Evolutionary conservation across 148 eudicot genomes (phyloP), one percentile per base, ranked within the genome.

Genomic region (Nyssa sinensis): DNA sequence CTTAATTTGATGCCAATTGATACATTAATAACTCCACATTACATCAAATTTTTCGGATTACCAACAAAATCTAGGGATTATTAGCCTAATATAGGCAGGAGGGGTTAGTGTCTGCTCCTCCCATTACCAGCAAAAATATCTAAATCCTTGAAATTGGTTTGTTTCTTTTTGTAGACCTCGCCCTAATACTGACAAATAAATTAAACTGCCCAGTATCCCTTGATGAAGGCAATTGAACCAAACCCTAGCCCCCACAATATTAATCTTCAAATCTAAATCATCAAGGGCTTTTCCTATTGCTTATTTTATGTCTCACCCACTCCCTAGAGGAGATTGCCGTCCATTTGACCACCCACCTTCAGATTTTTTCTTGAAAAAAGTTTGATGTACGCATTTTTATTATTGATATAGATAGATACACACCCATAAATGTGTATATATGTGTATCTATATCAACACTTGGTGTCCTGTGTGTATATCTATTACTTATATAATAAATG

Each of bases 101-200:
- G 65, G n/a, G 65, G 34, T 28, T 28, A 28, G 65, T 61, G 32
- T 62, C 29, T 62, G 31, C 29, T 62, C 33, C 21, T 27, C 65
- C 65, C 29, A 13, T 62, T 11, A 3, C 17, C 65, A 62, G 21
- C 65, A 62, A 62, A 7, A 28, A 30, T 2, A 62, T 62, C 65
- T 64, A 19, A 19, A 64, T 33, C 41, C 41, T 33, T 64, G 37
- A 33, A 64, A 64, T 11, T 64, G 21, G 67, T 33, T 64, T 63
- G 16, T 7, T 64, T 63, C 31, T 63, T 10, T 64, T 7, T 32
- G 1, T 7, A 33, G 67, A 33, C 39, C 25, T 19, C 32, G 23
- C 25, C 25, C n/a, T 31, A 25, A 64, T 31, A 32, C 39, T 64
- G 67, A 64, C 67, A 64, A 64, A n/a, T n/a, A n/a, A n/a, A n/a